A percentile compares a stretch with the other conserved stretches of the same genome.
phyloP scores from a whole-genome alignment of 2,329 filamentous ascomycete species.

The Xylariaceae sp. region DNA sequence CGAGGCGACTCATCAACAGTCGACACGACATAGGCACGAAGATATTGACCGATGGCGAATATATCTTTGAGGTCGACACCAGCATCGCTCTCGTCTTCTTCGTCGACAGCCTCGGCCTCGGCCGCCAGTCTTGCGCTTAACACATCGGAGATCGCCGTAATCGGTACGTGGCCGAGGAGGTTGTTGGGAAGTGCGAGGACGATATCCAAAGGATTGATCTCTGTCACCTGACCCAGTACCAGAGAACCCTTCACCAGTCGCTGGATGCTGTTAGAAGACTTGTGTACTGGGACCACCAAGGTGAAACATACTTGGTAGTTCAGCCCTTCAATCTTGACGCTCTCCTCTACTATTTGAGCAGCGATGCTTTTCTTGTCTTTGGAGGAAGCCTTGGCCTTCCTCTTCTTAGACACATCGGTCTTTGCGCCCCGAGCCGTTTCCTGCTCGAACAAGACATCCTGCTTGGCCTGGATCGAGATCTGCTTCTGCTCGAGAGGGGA shows the following conservation, averaged over 20 bases:
- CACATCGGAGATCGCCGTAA: slow-evolving; percentile 82
- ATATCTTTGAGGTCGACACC: slow-evolving; percentile 66
- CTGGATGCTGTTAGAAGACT: slow-evolving; percentile 54
- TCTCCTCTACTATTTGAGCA: slow-evolving; percentile 44
- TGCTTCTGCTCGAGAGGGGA: slow-evolving; percentile 94
- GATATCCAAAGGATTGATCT: slow-evolving; percentile 73
- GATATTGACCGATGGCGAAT: slow-evolving; percentile 78
- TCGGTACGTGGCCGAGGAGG: slow-evolving; percentile 77
- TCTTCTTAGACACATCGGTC: slow-evolving; percentile 34
- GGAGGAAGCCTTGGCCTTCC: slow-evolving; percentile 49
- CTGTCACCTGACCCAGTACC: slow-evolving; percentile 77
- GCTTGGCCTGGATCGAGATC: slow-evolving; percentile 86
- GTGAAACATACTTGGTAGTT: slow-evolving; percentile 68
- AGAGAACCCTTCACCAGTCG: slow-evolving; percentile 78
- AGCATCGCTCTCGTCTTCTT: slow-evolving; percentile 45
- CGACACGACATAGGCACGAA: slow-evolving; percentile 75
- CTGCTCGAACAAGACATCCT: slow-evolving; percentile 86
- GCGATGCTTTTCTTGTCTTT: slow-evolving; percentile 46
- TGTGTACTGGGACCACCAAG: neutral
- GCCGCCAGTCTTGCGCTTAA: slow-evolving; percentile 71
- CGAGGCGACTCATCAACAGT: slow-evolving; percentile 54
- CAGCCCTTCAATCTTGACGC: slow-evolving; percentile 72
- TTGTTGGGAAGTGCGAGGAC: slow-evolving; percentile 86
- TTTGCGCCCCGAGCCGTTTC: slow-evolving; percentile 47
- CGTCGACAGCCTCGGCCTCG: slow-evolving; percentile 49